phyloP scores from a whole-genome alignment of 352 stramenopile genomes.

The Phytophthora pisi region DNA sequence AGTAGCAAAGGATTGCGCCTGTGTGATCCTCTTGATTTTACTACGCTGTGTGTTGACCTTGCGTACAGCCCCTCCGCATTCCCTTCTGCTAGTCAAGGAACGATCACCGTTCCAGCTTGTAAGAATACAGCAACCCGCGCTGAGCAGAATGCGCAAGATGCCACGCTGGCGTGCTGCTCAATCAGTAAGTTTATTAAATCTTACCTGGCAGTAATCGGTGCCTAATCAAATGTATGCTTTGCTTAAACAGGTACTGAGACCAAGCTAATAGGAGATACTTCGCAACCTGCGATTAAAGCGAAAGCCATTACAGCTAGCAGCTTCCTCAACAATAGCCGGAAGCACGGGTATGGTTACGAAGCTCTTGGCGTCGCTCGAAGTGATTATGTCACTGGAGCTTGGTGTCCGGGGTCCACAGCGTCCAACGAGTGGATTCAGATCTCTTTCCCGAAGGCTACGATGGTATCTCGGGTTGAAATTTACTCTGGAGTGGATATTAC shows the following conservation, averaged over 20 bases:
- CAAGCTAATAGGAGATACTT: slow-evolving; percentile 29
- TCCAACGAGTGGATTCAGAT: slow-evolving; percentile 53
- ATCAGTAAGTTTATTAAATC: slow-evolving; percentile 13
- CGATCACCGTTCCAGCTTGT: slow-evolving; percentile 9
- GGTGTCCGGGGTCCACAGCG: slow-evolving; percentile 38
- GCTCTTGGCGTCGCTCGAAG: slow-evolving; percentile 41
- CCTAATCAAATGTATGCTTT: background rate
- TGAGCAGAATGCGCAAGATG: slow-evolving; percentile 32
- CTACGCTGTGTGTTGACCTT: slow-evolving; percentile 34
- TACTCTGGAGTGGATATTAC: slow-evolving; percentile 28
- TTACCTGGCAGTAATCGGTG: background rate
- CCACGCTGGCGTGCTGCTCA: slow-evolving; percentile 52
- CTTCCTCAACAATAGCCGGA: slow-evolving; percentile 41
- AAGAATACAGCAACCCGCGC: background rate
- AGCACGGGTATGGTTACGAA: slow-evolving; percentile 51
- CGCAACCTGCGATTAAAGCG: slow-evolving; percentile 10
- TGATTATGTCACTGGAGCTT: slow-evolving; percentile 29
- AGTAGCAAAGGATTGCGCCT: slow-evolving; percentile 34
- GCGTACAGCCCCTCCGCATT: slow-evolving; percentile 18
- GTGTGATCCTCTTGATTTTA: slow-evolving; percentile 50
- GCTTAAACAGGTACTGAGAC: slow-evolving; percentile 10
- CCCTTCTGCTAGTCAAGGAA: slow-evolving; percentile 23
- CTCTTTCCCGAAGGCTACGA: slow-evolving; percentile 45
- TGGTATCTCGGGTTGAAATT: slow-evolving; percentile 44
- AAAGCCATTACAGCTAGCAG: slow-evolving; percentile 24